A percentile compares a stretch with the other conserved stretches of the same genome.
Evolutionary conservation across 495 filamentous ascomycete genomes (phyloP).

Genomic region (Daldinia vernicosa): DNA sequence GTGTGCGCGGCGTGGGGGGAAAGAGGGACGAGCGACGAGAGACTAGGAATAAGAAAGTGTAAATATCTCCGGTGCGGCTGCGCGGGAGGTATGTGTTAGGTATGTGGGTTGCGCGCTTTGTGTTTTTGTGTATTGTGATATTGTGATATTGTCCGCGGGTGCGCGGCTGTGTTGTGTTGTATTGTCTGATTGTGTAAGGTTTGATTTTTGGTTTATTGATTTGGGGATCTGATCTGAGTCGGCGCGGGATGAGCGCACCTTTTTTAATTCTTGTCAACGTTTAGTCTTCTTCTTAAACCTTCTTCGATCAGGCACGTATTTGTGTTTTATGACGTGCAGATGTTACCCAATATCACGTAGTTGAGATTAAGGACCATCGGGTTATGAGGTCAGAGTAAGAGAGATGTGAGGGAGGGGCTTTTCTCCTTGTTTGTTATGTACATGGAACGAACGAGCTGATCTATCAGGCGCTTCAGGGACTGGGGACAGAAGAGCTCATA

Average conservation of each 20-base stretch:
- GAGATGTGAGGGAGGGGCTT: not conserved
- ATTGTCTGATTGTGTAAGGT: constrained; percentile 4
- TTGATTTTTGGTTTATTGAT: not conserved
- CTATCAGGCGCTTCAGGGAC: not conserved
- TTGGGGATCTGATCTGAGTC: not conserved
- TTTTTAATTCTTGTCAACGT: constrained; percentile 16
- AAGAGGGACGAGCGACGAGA: not conserved
- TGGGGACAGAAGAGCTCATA: constrained; percentile 17
- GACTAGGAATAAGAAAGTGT: constrained; percentile 14
- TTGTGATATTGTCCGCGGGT: not conserved
- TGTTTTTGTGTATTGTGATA: not conserved
- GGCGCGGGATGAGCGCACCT: constrained; percentile 37
- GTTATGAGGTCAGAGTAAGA: constrained; percentile 23
- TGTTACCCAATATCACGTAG: constrained; percentile 40
- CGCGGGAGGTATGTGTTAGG: not conserved
- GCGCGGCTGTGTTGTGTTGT: no score
- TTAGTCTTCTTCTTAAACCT: not conserved
- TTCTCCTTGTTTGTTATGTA: constrained; percentile 6
- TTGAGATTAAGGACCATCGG: constrained; percentile 15
- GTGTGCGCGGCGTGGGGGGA: constrained; percentile 13
- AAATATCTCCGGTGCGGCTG: not conserved
- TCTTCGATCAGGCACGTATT: constrained; percentile 33
- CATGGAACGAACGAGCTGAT: constrained; percentile 1
- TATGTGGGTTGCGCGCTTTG: not conserved
- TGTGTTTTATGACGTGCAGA: constrained; percentile 42